A percentile compares a stretch with the other conserved stretches of the same genome.
phyloP scores from a whole-genome alignment of 2,329 filamentous ascomycete genomes.

The Botrytis medusae region DNA sequence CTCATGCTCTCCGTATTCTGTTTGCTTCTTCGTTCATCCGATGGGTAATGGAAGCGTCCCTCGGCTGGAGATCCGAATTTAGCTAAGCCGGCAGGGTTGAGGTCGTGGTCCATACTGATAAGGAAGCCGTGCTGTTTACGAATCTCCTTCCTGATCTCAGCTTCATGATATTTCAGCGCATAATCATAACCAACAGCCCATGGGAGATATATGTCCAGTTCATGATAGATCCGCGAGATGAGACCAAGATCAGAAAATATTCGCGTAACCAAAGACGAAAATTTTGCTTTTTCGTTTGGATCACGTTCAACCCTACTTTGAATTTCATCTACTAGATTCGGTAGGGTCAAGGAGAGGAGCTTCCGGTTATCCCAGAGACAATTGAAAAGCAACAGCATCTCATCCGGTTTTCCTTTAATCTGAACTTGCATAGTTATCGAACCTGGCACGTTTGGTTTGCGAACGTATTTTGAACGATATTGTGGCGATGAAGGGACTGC shows the following conservation, averaged over 20 bases:
- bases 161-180: constrained; percentile 1
- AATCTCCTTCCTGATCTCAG: background rate
- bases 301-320: constrained; percentile 26
- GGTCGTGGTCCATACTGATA: background rate
- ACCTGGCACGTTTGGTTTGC: background rate
- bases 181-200: constrained; percentile 28
- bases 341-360: constrained; percentile 16
- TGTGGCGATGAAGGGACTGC: background rate
- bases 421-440: background rate
- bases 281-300: constrained; percentile 26
- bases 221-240: constrained; percentile 24
- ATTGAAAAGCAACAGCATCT: background rate
- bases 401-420: background rate
- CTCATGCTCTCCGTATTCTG: constrained; percentile 48
- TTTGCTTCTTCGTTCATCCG: constrained; percentile 48
- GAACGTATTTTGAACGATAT: background rate
- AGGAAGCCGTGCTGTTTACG: background rate
- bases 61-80: constrained; percentile 24
- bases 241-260: constrained; percentile 27
- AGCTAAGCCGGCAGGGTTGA: constrained; percentile 2
- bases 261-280: constrained; percentile 27
- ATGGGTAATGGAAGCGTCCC: constrained; percentile 44
- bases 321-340: constrained; percentile 29
- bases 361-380: background rate
- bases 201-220: constrained; percentile 30